Base-by-base conservation (phyloP, 78 protist species). In the Isochrysis galbana region DNA sequence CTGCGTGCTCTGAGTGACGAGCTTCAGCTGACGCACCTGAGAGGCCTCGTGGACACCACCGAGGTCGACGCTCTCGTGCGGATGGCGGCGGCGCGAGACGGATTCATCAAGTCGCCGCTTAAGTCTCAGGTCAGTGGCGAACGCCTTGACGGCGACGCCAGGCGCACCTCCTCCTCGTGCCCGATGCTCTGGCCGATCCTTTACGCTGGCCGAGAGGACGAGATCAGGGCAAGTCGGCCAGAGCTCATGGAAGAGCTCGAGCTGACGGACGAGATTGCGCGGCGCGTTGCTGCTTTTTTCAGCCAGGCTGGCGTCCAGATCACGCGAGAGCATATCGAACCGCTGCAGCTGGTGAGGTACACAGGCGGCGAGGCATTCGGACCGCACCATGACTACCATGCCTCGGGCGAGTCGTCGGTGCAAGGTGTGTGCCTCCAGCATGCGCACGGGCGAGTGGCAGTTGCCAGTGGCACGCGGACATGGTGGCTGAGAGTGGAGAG, bases 311-410 rank as follows among this genome's bases (percentile, higher is more conserved):
- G 84, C 5, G 1, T 77, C 14, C 47, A 11, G 5, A 5, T 39
- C 84, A 77, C 47, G 34, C 29, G 47, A 3, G 46, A 3, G 25
- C 46, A 77, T 46, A 39, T 77, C 46, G 84, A 77, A 29, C 84
- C 84, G 44, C 84, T 77, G 47, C 84, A 77, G 84, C 46, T 77
- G 84, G 47, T 77, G 47, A 41, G 84, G 34, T 77, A 77, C 46
- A 23, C 5, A 32, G n/a, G 47, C 34, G 1, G 34, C 29, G 84
- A 77, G 84, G 47, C 29, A 41, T 77, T 77, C 46, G 84, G 47
- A n/a, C 84, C 84, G 44, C 84, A 77, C 84, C 84, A 77, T 29
- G 84, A 77, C 84, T 77, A 77, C 84, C 84, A 77, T 46, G 80
- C 29, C 44, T 26, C 2, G 44, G 29, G 23, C 41, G 34, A 2